A percentile compares a stretch with the other conserved stretches of the same genome.
phyloP scores from a whole-genome alignment of 2,329 filamentous ascomycete genomes.

The Huntiella decipiens region DNA sequence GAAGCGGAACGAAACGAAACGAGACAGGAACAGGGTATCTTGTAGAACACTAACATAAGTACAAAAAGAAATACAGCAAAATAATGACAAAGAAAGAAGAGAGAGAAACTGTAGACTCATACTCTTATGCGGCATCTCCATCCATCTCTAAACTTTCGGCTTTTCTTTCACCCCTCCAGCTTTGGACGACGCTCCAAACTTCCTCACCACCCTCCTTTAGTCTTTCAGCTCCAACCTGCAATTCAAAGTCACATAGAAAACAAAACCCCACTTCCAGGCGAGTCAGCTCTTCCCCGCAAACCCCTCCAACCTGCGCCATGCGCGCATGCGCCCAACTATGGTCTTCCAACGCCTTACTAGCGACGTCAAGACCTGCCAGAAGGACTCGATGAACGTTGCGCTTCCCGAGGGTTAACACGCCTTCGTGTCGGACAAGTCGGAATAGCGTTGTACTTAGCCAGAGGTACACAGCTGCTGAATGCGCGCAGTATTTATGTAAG shows the following conservation, averaged over 20 bases:
- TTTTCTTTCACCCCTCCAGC: not conserved
- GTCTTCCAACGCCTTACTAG: conserved; percentile 92
- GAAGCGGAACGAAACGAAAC: too few relatives aligned
- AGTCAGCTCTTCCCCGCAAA: conserved; percentile 63
- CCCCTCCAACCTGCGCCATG: conserved; percentile 73
- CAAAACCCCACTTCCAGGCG: conserved; percentile 78
- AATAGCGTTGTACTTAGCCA: conserved; percentile 51
- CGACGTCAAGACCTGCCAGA: conserved; percentile 66
- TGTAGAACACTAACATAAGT: too few relatives aligned
- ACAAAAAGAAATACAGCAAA: too few relatives aligned
- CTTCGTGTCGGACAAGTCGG: conserved; percentile 52
- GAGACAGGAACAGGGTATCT: too few relatives aligned
- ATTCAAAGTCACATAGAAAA: conserved; percentile 68
- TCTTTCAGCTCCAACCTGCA: conserved; percentile 43
- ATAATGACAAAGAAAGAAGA: too few relatives aligned
- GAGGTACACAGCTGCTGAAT: conserved; percentile 85
- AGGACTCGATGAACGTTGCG: conserved; percentile 75
- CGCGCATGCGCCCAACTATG: conserved; percentile 69
- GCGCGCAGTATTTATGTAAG: conserved; percentile 78
- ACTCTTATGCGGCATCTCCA: not conserved
- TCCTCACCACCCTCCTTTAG: conserved; percentile 1
- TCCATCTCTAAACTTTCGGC: not conserved
- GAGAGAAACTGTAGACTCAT: too few relatives aligned
- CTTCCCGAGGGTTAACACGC: conserved; percentile 62
- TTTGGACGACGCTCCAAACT: not conserved